Conservation (phyloP, 768 basidiomycete species). For the Tricholoma hemisulphureum region DNA sequence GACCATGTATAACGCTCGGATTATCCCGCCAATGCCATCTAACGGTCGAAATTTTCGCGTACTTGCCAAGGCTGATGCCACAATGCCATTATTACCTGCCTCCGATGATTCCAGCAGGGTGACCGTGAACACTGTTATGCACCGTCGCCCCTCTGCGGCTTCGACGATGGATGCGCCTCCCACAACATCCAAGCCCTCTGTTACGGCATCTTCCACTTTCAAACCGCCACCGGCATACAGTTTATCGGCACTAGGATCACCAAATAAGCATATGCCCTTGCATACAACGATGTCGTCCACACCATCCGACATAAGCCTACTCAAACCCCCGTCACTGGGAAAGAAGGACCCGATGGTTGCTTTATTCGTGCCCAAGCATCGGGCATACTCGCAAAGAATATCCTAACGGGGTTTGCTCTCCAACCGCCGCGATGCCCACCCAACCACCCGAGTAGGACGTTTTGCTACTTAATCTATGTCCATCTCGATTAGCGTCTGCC, state of each 20-base stretch:
- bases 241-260: constrained; percentile 1
- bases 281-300: constrained; percentile 10
- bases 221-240: constrained; percentile 3
- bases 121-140: constrained; percentile 49
- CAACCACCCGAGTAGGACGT: too few species aligned
- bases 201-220: constrained; percentile 12
- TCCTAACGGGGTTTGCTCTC: background rate
- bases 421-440: background rate
- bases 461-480: background rate
- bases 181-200: constrained; percentile 12
- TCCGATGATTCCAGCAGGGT: constrained; percentile 41
- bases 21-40: constrained; percentile 52
- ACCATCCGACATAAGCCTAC: constrained; percentile 28
- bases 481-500: background rate
- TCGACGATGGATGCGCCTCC: constrained; percentile 2
- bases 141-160: constrained; percentile 31
- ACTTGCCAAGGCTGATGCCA: constrained; percentile 34
- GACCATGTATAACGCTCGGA: constrained; percentile 53
- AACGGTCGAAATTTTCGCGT: constrained; percentile 44
- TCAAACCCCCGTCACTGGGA: constrained; percentile 36
- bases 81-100: constrained; percentile 33
- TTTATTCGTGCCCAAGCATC: constrained; percentile 76
- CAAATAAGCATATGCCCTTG: constrained; percentile 6
- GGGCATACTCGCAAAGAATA: constrained; percentile 49
- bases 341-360: constrained; percentile 66